These are phyloP conservation scores for Rostrohypoxylon terebratum DNA, from an alignment of 495 filamentous ascomycete genomes.

Conservation along the genomic window DNA sequence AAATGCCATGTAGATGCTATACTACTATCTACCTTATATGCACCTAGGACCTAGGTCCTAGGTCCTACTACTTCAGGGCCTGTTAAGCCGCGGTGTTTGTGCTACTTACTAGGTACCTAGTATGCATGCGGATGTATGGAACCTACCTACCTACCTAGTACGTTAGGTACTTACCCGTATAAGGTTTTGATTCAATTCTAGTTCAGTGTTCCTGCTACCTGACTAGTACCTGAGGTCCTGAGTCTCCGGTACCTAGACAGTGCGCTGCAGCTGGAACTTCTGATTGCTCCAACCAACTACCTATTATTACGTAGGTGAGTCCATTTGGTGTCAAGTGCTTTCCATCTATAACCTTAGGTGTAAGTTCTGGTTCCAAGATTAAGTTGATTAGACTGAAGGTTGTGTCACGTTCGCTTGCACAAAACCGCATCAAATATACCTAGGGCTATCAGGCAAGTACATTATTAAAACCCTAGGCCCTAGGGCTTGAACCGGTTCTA, in stretches of 20 bases:
- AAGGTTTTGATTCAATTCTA: neutral
- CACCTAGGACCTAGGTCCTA: neutral
- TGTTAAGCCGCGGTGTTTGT: conserved; percentile 18
- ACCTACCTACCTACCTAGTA: neutral
- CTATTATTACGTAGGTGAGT: too few relatives aligned
- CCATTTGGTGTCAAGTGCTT: neutral
- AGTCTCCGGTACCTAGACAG: too few relatives aligned
- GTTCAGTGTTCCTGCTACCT: neutral
- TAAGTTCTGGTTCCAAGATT: too few relatives aligned
- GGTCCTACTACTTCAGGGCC: neutral
- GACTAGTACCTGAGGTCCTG: too few relatives aligned
- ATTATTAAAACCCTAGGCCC: neutral
- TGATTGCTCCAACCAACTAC: too few relatives aligned
- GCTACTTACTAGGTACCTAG: too few relatives aligned
- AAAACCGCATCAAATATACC: neutral
- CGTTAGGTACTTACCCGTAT: conserved; percentile 5
- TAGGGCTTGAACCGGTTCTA: too few relatives aligned
- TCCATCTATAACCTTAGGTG: neutral
- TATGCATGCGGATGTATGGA: neutral
- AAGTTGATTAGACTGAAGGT: conserved; percentile 1
- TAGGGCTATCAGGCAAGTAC: conserved; percentile 4
- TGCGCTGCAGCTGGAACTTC: too few relatives aligned
- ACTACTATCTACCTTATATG: too few relatives aligned
- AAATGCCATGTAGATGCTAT: too few relatives aligned
- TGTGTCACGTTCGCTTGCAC: conserved; percentile 1